Conservation (phyloP, 2,329 filamentous ascomycete species). For the Fonsecaea pedrosoi region DNA sequence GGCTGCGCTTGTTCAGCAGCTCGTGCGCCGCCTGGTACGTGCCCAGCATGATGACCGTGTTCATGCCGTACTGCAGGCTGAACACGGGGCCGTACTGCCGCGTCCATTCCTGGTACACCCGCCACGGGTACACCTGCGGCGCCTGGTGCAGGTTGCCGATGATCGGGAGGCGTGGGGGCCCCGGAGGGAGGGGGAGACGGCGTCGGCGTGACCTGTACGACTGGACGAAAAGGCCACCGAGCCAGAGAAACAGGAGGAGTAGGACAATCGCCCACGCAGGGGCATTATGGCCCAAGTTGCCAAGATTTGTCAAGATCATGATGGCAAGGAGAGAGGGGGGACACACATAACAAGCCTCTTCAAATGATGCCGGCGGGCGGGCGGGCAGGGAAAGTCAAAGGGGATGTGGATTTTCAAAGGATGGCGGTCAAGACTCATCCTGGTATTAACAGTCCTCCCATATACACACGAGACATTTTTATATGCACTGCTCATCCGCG, state of each 20-base stretch:
- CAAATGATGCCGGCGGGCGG: too few relatives aligned
- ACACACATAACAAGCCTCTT: neutral
- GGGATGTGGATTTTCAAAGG: too few relatives aligned
- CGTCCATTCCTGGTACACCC: conserved; percentile 45
- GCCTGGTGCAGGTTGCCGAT: conserved; percentile 58
- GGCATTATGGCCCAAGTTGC: neutral
- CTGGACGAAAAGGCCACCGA: neutral
- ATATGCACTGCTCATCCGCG: neutral
- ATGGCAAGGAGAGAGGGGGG: neutral
- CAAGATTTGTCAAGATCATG: neutral
- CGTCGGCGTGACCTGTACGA: conserved; percentile 17
- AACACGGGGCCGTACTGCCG: conserved; percentile 47
- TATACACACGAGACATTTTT: neutral
- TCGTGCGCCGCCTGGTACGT: conserved; percentile 45
- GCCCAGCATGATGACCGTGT: conserved; percentile 46
- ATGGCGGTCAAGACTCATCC: neutral
- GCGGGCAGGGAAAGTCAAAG: too few relatives aligned
- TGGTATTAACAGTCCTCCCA: neutral
- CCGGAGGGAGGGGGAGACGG: conserved; percentile 33
- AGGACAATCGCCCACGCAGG: neutral
- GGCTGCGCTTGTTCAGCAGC: conserved; percentile 48
- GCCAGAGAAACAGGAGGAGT: neutral
- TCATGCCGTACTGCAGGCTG: conserved; percentile 44
- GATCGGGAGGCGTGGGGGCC: conserved; percentile 52
- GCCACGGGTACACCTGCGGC: conserved; percentile 43